Conservation (phyloP, 1,139 yeast genomes). For the Blastobotrys proliferans region DNA sequence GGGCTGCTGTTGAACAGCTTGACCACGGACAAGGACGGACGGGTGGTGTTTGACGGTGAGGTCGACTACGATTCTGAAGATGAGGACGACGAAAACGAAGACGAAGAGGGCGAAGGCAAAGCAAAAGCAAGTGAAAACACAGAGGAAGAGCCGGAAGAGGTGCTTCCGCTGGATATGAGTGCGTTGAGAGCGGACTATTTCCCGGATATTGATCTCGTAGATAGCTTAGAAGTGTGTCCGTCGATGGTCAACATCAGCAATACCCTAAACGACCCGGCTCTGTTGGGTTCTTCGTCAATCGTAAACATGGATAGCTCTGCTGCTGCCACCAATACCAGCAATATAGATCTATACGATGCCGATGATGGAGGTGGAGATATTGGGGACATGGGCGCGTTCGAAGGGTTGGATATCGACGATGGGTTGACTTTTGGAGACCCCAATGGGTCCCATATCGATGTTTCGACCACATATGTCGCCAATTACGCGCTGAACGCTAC, state of each 20-base stretch:
- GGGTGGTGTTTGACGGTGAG: conserved; percentile 58
- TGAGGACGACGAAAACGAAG: conserved; percentile 27
- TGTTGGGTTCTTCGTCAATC: conserved; percentile 20
- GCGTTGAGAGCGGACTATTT: conserved; percentile 22
- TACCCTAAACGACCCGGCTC: conserved; percentile 50
- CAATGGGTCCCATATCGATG: conserved; percentile 7
- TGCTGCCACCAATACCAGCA: conserved; percentile 2
- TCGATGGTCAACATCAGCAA: conserved; percentile 54
- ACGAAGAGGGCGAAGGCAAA: conserved; percentile 22
- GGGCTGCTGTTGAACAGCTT: conserved; percentile 73
- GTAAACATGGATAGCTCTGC: too few species aligned
- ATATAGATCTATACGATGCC: conserved; percentile 21
- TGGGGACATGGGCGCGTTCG: conserved; percentile 27
- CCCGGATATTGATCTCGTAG: conserved; percentile 32
- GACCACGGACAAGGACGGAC: conserved; percentile 51
- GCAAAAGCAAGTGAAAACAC: conserved; percentile 37
- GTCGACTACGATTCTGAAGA: conserved; percentile 25
- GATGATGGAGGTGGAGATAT: conserved; percentile 26
- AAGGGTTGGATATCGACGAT: conserved; percentile 23
- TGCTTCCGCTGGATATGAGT: conserved; percentile 17
- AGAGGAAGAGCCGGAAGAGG: conserved; percentile 1
- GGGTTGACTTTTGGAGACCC: conserved; percentile 27
- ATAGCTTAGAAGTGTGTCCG: conserved; percentile 52
- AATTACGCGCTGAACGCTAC: conserved; percentile 11
- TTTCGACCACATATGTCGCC: conserved; percentile 8